Base-by-base conservation (phyloP, 1,284 basidiomycete species). In the Naganishia sp. region DNA sequence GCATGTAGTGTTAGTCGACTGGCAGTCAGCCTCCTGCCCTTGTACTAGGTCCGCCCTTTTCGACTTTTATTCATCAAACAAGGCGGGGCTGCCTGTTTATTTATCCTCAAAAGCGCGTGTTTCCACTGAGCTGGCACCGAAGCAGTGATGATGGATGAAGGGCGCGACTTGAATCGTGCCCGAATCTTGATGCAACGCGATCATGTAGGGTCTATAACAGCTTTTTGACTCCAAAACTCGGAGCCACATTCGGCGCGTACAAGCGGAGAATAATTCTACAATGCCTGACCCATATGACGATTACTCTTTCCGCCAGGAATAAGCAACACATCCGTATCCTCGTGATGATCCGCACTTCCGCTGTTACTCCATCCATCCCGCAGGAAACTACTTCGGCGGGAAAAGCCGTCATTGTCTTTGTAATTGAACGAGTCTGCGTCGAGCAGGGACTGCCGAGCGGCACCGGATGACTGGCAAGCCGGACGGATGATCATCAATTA, bases 11-110 rank as follows among this genome's bases (percentile, higher is more conserved):
- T 46, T 31, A 55, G 57, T 66, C 65, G 59, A 46, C 61, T 45
- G 36, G 53, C 50, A 63, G 61, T 63, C 53, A 55, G 50, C 61
- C 42, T 55, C 50, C 54, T 48, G 61, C 44, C 31, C 44, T 45
- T 63, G 61, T 63, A 53, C 53, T 54, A 54, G 42, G 50, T 54
- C 59, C 61, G 50, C 48, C 54, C 44, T 52, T 65, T 46, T 54
- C 52, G 55, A 50, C 43, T 66, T 61, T 54, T 66, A 54, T 60
- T 65, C 49, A 59, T 50, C 45, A 18, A 55, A 66, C 57, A 66
- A 50, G 65, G 57, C 65, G 59, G 65, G 65, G 65, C 65, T 66
- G 65, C 57, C 65, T 66, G 65, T 66, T 66, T 66, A 59, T 61
- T 49, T 65, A 39, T 39, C 36, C 36, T 39, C 36, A 39, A 39